phyloP scores from a whole-genome alignment of 352 stramenopile species.

The Pythium chondricola region DNA sequence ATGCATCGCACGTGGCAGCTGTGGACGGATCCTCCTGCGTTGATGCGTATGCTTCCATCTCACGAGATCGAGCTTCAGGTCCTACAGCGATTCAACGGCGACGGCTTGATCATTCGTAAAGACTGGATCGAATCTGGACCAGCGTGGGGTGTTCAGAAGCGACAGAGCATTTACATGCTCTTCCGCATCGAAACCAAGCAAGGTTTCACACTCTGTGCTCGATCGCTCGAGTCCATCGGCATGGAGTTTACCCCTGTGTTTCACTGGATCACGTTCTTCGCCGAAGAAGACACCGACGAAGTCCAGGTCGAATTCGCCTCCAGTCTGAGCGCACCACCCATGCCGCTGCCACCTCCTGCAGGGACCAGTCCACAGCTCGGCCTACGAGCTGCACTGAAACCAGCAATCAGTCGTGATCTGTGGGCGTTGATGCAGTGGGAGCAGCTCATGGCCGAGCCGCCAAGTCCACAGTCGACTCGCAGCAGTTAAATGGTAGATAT shows the following conservation, averaged over 20 bases:
- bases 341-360: neutral
- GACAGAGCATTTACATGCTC: slow-evolving; percentile 5
- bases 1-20: slow-evolving; percentile 8
- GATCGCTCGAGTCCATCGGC: neutral
- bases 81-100: slow-evolving; percentile 8
- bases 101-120: slow-evolving; percentile 1
- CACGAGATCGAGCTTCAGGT: neutral
- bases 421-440: neutral
- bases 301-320: slow-evolving; percentile 4
- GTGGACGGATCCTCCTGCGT: neutral
- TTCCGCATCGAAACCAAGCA: slow-evolving; percentile 9
- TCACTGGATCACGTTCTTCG: slow-evolving; percentile 6
- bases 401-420: neutral
- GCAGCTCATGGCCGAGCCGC: neutral
- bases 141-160: neutral
- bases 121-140: neutral
- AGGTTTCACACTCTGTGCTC: slow-evolving; percentile 7
- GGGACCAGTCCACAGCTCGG: too few relatives aligned
- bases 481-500: too few relatives aligned
- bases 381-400: neutral
- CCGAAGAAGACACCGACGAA: neutral
- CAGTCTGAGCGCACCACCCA: neutral
- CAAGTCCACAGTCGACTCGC: too few relatives aligned
- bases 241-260: neutral
- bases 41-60: neutral